Conservation (phyloP, 116 monocot genomes). For the Papilionanthe hybrid region DNA sequence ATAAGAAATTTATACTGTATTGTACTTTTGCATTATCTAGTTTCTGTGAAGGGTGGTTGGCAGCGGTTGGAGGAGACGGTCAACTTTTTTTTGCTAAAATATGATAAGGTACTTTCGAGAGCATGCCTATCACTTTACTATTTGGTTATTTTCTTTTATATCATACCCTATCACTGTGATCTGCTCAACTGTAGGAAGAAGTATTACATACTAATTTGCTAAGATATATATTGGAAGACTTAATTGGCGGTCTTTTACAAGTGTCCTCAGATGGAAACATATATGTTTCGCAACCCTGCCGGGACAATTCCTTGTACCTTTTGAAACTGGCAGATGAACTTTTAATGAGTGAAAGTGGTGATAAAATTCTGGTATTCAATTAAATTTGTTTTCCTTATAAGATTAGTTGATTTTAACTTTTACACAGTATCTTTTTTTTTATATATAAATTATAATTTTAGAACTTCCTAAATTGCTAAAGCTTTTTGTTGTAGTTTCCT, state of each 20-base stretch:
- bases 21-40: conserved; percentile 79
- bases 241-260: conserved; percentile 56
- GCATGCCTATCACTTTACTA: conserved; percentile 5
- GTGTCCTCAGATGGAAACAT: conserved; percentile 63
- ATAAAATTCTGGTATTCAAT: conserved; percentile 58
- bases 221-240: conserved; percentile 75
- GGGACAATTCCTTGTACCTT: conserved; percentile 90
- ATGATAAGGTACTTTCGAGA: conserved; percentile 35
- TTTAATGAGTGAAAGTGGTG: conserved; percentile 51
- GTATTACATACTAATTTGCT: conserved; percentile 31
- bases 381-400: conserved; percentile 3
- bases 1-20: conserved; percentile 72
- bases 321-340: conserved; percentile 81
- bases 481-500: conserved; percentile 54
- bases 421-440: neutral
- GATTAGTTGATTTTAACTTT: conserved; percentile 6
- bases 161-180: neutral
- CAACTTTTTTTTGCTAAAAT: conserved; percentile 67
- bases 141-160: neutral
- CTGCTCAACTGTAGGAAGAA: conserved; percentile 24
- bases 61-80: conserved; percentile 81
- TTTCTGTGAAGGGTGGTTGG: conserved; percentile 90
- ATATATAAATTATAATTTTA: neutral
- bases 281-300: conserved; percentile 81
- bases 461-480: neutral